phyloP scores from a whole-genome alignment of 2,329 filamentous ascomycete species.

The Grosmannia serpens region DNA sequence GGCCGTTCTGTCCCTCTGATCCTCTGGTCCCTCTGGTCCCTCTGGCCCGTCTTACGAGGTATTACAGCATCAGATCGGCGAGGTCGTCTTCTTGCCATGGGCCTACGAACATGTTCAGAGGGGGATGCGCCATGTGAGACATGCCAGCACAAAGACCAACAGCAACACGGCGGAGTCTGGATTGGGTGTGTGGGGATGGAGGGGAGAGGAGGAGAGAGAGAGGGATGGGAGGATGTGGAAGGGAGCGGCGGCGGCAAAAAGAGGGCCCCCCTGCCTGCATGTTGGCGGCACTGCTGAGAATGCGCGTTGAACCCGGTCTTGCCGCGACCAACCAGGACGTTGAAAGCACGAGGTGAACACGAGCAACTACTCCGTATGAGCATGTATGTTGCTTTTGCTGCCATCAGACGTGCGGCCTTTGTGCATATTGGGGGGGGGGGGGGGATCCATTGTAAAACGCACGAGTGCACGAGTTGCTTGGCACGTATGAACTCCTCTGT shows the following conservation, averaged over 20 bases:
- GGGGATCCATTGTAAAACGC: not conserved
- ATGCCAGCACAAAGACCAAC: not conserved
- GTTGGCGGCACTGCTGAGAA: slow-evolving; percentile 9
- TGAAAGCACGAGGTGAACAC: not conserved
- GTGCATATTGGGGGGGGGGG: not conserved
- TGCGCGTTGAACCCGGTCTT: not conserved
- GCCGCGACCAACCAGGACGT: not conserved
- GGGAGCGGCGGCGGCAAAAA: not conserved
- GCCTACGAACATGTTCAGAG: not conserved
- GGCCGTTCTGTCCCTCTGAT: no score
- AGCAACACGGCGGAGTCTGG: not conserved
- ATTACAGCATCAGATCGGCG: not conserved
- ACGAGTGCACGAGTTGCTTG: not conserved
- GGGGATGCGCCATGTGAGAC: not conserved
- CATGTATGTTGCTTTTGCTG: not conserved
- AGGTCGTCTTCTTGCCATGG: not conserved
- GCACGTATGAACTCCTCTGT: no score
- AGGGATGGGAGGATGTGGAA: not conserved
- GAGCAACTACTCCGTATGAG: not conserved
- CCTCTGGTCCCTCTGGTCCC: no score
- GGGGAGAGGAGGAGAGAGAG: not conserved
- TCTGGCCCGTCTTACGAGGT: not conserved
- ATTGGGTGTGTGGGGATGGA: not conserved
- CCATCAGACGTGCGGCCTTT: no score
- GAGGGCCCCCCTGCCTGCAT: not conserved